Conservation (phyloP, 2,329 filamentous ascomycete genomes). For the Nemania sp. region DNA sequence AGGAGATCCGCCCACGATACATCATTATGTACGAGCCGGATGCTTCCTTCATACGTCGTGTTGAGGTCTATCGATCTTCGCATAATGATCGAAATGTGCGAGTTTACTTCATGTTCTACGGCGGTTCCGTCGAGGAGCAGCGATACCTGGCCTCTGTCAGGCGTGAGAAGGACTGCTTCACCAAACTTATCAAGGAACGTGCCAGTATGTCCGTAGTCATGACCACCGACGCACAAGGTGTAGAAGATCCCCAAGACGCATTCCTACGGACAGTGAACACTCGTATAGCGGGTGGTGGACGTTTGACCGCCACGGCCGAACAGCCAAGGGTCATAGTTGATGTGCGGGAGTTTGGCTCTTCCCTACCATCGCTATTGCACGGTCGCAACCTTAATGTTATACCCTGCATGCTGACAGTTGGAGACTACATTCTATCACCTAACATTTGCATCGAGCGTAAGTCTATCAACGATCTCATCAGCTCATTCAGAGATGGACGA, state of each 20-base stretch:
- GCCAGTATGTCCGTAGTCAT: conserved; percentile 90
- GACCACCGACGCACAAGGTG: conserved; percentile 68
- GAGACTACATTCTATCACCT: conserved; percentile 92
- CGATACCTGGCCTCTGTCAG: conserved; percentile 85
- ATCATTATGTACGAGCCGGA: conserved; percentile 99
- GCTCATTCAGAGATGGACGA: conserved; percentile 87
- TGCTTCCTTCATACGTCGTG: conserved; percentile 86
- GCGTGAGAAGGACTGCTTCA: conserved; percentile 96
- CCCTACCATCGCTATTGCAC: conserved; percentile 86
- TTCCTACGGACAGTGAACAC: conserved; percentile 97
- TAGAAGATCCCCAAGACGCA: conserved; percentile 82
- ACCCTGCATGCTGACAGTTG: conserved; percentile 94
- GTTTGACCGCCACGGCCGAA: conserved; percentile 78
- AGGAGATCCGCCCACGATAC: conserved; percentile 90
- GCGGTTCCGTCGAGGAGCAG: conserved; percentile 92
- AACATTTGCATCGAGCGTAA: conserved; percentile 94
- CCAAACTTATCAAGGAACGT: conserved; percentile 90
- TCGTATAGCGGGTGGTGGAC: conserved; percentile 89
- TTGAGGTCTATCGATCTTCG: conserved; percentile 95
- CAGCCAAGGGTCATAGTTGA: conserved; percentile 93
- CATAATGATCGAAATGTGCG: conserved; percentile 86
- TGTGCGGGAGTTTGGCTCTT: conserved; percentile 93
- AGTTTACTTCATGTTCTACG: conserved; percentile 97
- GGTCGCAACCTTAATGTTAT: conserved; percentile 86
- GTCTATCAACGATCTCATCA: conserved; percentile 86